A percentile compares a stretch with the other conserved stretches of the same genome.
phyloP scores from a whole-genome alignment of 306 rosid genomes.

The Cicer bijugum region DNA sequence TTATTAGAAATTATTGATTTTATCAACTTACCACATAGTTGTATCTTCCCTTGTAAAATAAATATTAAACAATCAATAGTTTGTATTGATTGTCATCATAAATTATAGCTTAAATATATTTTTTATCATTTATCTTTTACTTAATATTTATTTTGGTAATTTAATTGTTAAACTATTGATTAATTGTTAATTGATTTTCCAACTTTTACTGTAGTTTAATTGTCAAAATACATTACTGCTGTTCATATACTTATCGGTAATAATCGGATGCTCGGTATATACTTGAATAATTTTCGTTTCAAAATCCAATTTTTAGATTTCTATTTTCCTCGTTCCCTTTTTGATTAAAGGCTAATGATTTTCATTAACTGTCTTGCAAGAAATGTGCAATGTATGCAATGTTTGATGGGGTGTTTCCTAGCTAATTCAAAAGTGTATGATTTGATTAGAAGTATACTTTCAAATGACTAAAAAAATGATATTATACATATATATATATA shows the following conservation, averaged over 20 bases:
- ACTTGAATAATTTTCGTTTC: neutral
- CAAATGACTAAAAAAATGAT: neutral
- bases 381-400: neutral
- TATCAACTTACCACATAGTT: too few species aligned
- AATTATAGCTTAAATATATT: too few species aligned
- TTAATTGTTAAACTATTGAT: too few species aligned
- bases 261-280: neutral
- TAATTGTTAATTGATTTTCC: neutral
- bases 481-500: neutral
- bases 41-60: too few species aligned
- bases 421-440: neutral
- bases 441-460: neutral
- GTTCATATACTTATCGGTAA: slow-evolving; percentile 5
- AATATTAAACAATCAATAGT: too few species aligned
- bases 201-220: neutral
- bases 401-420: neutral
- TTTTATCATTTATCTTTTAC: too few species aligned
- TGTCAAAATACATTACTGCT: neutral
- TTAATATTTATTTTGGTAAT: too few species aligned
- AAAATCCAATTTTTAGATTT: neutral
- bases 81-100: too few species aligned
- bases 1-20: too few species aligned
- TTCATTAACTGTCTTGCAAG: neutral
- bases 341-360: neutral
- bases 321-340: too few species aligned